These are phyloP conservation scores for Rhododendron griersonianum DNA, from an alignment of 148 eudicot species.

Conservation along the genomic window DNA sequence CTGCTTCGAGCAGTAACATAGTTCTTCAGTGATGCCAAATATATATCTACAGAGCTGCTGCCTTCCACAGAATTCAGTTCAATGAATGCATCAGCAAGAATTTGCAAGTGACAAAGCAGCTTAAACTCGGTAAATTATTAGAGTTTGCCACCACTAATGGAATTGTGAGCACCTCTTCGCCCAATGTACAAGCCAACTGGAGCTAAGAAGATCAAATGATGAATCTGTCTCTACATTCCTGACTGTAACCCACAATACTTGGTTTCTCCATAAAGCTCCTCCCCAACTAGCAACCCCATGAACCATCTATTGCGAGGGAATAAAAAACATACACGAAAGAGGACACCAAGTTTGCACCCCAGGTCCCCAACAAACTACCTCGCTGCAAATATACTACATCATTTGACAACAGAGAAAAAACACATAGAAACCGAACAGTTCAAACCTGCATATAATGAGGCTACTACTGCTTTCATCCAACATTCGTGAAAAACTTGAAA, in stretches of 20 bases:
- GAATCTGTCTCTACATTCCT: not conserved
- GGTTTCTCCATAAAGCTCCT: not conserved
- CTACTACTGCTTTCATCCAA: not conserved
- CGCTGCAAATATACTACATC: not conserved
- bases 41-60: not conserved
- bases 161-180: not conserved
- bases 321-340: not conserved
- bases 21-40: not conserved
- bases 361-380: no score
- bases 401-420: not conserved
- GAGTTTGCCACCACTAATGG: not conserved
- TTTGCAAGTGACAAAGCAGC: not conserved
- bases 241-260: not conserved
- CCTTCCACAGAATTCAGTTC: not conserved
- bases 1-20: not conserved
- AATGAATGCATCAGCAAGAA: not conserved
- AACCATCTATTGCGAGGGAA: not conserved
- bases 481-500: not conserved
- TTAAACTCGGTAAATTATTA: not conserved
- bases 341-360: not conserved
- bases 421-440: not conserved
- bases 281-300: no score
- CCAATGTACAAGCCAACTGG: not conserved
- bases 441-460: not conserved
- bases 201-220: not conserved